Percentiles rank a stretch among this genome's conserved stretches.
Conservation (phyloP, 1,139 yeast species). For the Neolecta irregularis region DNA sequence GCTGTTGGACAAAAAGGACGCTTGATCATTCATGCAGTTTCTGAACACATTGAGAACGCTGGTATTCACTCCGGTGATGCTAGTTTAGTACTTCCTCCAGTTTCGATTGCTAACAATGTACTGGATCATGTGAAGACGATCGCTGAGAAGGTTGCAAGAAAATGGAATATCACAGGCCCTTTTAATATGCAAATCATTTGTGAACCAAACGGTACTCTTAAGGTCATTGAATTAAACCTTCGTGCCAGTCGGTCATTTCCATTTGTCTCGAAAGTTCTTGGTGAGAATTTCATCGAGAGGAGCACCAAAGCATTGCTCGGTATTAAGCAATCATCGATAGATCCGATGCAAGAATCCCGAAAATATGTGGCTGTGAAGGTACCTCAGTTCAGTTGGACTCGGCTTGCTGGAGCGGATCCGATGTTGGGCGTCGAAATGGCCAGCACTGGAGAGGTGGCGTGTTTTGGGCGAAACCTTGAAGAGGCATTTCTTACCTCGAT, state of each 20-base stretch:
- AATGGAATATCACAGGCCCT: conserved; percentile 95
- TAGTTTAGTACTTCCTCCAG: conserved; percentile 86
- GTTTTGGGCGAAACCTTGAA: conserved; percentile 68
- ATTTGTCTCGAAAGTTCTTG: conserved; percentile 91
- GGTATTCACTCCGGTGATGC: conserved; percentile 99
- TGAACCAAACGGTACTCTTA: conserved; percentile 45
- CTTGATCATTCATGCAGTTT: conserved; percentile 84
- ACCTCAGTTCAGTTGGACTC: conserved; percentile 94
- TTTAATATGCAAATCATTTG: conserved; percentile 95
- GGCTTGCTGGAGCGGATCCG: conserved; percentile 98
- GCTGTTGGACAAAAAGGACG: conserved; percentile 85
- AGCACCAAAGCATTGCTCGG: conserved; percentile 78
- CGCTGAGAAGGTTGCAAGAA: conserved; percentile 83
- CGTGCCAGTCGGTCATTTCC: conserved; percentile 99
- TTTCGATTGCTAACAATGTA: conserved; percentile 42
- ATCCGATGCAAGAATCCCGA: conserved; percentile 44
- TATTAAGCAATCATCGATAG: conserved; percentile 26
- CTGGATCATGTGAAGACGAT: conserved; percentile 55
- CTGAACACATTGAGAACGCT: conserved; percentile 96
- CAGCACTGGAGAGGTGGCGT: conserved; percentile 95
- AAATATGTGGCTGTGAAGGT: conserved; percentile 90
- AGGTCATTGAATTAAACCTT: conserved; percentile 95
- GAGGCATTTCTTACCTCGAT: conserved; percentile 98
- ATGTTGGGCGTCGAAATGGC: conserved; percentile 98
- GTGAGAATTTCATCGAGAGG: conserved; percentile 82